Percentiles rank a stretch among this genome's conserved stretches.
Evolutionary conservation across 306 rosid genomes (phyloP).

Genomic region (Vachellia collinsii): DNA sequence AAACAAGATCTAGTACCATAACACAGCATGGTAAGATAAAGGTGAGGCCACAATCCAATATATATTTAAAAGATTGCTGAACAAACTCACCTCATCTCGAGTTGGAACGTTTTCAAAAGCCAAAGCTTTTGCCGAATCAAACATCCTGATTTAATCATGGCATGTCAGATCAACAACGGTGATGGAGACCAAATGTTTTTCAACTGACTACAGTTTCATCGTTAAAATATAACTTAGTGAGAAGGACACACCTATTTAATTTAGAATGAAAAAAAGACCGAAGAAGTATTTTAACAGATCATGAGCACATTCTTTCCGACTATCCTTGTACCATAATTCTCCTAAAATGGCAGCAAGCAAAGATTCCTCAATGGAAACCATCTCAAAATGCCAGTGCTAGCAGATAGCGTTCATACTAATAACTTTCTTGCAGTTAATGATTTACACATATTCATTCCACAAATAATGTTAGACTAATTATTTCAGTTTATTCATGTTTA

Average conservation of each 20-base stretch:
- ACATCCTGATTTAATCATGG: slow-evolving; percentile 54
- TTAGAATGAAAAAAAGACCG: background rate
- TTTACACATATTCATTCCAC: background rate
- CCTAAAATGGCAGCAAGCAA: background rate
- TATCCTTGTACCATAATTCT: background rate
- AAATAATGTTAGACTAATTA: background rate
- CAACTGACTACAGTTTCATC: background rate
- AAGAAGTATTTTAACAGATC: background rate
- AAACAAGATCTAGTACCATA: slow-evolving; percentile 28
- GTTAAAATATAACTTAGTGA: background rate
- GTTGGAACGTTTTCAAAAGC: slow-evolving; percentile 78
- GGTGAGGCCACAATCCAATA: slow-evolving; percentile 4
- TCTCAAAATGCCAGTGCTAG: slow-evolving; percentile 4
- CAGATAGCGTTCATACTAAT: background rate
- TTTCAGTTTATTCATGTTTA: background rate
- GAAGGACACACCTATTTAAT: background rate
- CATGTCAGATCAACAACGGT: slow-evolving; percentile 22
- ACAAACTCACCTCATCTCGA: slow-evolving; percentile 64
- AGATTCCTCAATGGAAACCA: background rate
- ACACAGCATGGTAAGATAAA: slow-evolving; percentile 13
- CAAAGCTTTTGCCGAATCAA: slow-evolving; percentile 90
- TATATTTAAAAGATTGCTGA: slow-evolving; percentile 10
- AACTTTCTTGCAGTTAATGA: background rate
- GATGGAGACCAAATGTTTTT: slow-evolving; percentile 23
- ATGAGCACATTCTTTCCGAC: background rate